Evolutionary conservation across 305 asterid genomes (phyloP), one percentile per base, ranked within the genome.

Genomic region (Nicotiana rustica): DNA sequence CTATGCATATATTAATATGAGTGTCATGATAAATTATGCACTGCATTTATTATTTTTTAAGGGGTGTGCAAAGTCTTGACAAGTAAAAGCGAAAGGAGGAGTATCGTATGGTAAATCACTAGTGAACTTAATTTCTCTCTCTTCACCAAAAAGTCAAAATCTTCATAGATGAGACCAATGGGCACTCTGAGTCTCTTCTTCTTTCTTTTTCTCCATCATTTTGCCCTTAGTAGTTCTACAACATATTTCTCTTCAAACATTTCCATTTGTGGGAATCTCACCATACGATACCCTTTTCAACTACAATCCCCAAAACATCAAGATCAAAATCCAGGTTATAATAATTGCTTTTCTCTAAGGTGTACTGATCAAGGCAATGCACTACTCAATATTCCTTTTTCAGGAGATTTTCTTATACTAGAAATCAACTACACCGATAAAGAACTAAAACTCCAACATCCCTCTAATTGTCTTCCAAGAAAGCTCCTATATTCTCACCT

Each of bases 281-380:
- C 65, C 5, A 66, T 85, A 6, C 19, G n/a, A 10, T 71, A 85
- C 82, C 92, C 91, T 60, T 88, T 88, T 86, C 78, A 61, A 61
- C 55, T 84, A 29, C 82, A 85, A 55, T 19, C 57, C 78, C 81
- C 82, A 62, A 65, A 14, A 2, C 71, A 49, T 49, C 56, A 69
- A 25, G 59, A 52, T 52, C 65, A 49, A 52, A 75, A 75, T 75
- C 29, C 80, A 52, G 29, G 15, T 1, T 38, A 38, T 38, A 59
- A 36, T 31, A 67, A 71, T 19, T 86, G 89, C 21, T 41, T 85
- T 83, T 71, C 79, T 49, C 86, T 89, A 1, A 77, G 21, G 6
- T 88, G 89, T 70, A 29, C 21, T 21, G 15, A 31, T n/a, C 31
- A 35, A 13, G 60, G 67, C 78, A 65, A 61, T 13, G 14, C 67